These are phyloP conservation scores for Filobasidium wieringae DNA, from an alignment of 768 basidiomycete species.

Conservation along the genomic window DNA sequence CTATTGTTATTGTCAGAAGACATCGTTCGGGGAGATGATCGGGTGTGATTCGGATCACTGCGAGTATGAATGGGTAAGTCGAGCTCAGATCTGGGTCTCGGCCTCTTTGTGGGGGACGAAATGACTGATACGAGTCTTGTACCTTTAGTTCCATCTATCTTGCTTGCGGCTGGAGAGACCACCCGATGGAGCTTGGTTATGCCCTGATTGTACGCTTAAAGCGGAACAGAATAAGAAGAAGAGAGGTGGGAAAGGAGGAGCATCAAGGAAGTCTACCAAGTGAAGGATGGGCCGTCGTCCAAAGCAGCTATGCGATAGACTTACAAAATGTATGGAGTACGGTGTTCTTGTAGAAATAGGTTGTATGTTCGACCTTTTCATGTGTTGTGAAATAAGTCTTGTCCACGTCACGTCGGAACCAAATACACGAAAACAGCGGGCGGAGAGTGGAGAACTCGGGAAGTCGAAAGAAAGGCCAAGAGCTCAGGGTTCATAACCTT, in stretches of 20 bases:
- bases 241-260: conserved; percentile 2
- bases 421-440: too few species aligned
- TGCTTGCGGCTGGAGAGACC: conserved; percentile 51
- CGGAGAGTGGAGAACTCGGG: too few species aligned
- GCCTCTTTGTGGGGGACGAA: neutral
- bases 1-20: conserved; percentile 34
- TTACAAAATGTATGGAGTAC: too few species aligned
- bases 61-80: conserved; percentile 41
- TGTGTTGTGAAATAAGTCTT: too few species aligned
- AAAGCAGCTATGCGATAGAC: too few species aligned
- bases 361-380: too few species aligned
- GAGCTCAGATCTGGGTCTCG: neutral
- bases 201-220: conserved; percentile 43
- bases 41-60: conserved; percentile 39
- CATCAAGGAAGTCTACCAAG: too few species aligned
- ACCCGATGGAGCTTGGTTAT: conserved; percentile 52
- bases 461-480: too few species aligned
- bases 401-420: too few species aligned
- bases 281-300: too few species aligned
- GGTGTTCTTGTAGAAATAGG: too few species aligned
- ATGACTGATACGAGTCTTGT: neutral
- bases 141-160: conserved; percentile 50
- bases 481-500: too few species aligned
- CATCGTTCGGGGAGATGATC: conserved; percentile 40
- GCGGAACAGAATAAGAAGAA: conserved; percentile 31